These are phyloP conservation scores for Sporothrix globosa DNA, from an alignment of 2,329 filamentous ascomycete genomes.

Conservation along the genomic window DNA sequence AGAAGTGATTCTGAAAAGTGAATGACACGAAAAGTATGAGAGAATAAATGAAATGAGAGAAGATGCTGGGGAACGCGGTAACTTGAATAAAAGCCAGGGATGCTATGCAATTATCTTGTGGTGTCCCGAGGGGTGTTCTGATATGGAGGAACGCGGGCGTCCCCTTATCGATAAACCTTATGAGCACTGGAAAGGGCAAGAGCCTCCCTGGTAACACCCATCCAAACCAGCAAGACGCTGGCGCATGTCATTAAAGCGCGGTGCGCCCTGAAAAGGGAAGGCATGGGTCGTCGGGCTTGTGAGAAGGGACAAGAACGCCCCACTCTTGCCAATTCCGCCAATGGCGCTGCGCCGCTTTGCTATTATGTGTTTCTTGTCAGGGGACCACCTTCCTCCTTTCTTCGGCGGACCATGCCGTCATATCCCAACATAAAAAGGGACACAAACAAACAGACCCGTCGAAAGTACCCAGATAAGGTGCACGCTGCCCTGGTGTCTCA, in stretches of 20 bases:
- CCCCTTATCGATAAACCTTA: constrained; percentile 19
- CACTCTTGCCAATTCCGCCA: constrained; percentile 14
- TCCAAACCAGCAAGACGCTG: too few relatives aligned
- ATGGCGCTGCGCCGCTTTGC: constrained; percentile 16
- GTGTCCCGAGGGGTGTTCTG: constrained; percentile 15
- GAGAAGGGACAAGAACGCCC: neutral
- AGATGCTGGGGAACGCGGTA: neutral
- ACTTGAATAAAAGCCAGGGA: constrained; percentile 2
- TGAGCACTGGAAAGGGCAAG: neutral
- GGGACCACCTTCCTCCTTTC: constrained; percentile 17
- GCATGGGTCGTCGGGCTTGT: neutral
- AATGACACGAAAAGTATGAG: neutral
- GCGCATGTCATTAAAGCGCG: neutral
- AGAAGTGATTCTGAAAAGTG: neutral
- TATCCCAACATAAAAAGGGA: constrained; percentile 31
- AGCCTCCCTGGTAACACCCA: constrained; percentile 14
- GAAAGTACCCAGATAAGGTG: too few relatives aligned
- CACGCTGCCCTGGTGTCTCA: constrained; percentile 16
- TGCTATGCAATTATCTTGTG: neutral
- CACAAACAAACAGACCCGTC: neutral
- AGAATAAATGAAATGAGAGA: neutral
- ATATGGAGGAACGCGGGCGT: constrained; percentile 8
- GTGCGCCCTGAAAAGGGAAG: constrained; percentile 15
- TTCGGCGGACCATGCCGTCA: constrained; percentile 30
- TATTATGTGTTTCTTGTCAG: constrained; percentile 31